phyloP scores from a whole-genome alignment of 305 asterid genomes.

The Solanum hybrid region DNA sequence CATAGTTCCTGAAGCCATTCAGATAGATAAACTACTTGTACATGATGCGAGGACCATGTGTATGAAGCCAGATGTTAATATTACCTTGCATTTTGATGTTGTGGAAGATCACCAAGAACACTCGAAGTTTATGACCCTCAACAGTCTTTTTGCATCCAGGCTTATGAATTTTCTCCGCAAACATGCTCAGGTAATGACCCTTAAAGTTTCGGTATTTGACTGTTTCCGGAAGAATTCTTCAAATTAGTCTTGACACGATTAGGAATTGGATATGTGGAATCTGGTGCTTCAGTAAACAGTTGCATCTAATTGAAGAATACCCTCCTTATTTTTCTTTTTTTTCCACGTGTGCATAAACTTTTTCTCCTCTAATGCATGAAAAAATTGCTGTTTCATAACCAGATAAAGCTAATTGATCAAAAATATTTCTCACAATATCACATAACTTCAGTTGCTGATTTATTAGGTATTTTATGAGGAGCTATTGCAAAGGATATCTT shows the following conservation, averaged over 20 bases:
- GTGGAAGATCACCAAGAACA: conserved; percentile 49
- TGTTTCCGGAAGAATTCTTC: background rate
- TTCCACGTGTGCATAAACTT: background rate
- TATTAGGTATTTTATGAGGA: background rate
- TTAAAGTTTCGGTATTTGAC: background rate
- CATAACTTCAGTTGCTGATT: background rate
- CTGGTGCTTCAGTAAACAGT: background rate
- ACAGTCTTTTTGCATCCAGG: conserved; percentile 56
- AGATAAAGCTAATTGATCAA: background rate
- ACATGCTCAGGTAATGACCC: conserved; percentile 49
- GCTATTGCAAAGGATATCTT: background rate
- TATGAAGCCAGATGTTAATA: conserved; percentile 55
- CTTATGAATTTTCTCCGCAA: conserved; percentile 29
- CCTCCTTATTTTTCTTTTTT: background rate
- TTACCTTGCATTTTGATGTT: conserved; percentile 42
- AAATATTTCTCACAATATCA: background rate
- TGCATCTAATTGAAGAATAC: background rate
- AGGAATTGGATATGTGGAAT: background rate
- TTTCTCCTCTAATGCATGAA: background rate
- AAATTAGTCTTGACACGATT: background rate
- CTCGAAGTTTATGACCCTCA: conserved; percentile 51
- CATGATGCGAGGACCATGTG: conserved; percentile 58
- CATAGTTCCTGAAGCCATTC: conserved; percentile 72
- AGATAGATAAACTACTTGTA: conserved; percentile 60
- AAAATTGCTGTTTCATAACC: background rate